phyloP scores from a whole-genome alignment of 768 basidiomycete species.

The Tubosaeta sp. region DNA sequence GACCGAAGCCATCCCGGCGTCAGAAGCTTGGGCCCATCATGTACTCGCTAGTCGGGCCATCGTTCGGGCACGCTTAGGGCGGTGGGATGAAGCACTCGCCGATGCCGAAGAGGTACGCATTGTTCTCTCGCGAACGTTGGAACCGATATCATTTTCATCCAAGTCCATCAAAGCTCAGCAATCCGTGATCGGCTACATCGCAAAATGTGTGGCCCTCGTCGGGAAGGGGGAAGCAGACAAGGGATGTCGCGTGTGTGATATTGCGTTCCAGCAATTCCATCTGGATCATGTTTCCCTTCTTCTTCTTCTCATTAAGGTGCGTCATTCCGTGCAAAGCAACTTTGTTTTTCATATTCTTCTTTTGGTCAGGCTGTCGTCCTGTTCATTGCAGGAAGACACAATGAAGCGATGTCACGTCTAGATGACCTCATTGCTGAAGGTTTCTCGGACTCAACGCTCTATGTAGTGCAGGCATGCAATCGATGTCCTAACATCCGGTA shows the following conservation, averaged over 20 bases:
- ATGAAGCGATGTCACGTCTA: conserved; percentile 1
- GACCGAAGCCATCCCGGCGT: not conserved
- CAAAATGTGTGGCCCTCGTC: too few relatives aligned
- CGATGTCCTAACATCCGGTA: too few relatives aligned
- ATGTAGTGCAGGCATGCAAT: not conserved
- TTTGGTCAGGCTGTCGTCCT: not conserved
- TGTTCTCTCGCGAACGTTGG: not conserved
- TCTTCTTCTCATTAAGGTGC: conserved; percentile 1
- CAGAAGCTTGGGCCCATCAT: not conserved
- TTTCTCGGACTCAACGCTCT: not conserved
- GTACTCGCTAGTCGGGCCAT: not conserved
- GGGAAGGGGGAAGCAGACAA: not conserved
- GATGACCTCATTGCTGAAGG: not conserved
- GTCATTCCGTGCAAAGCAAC: too few relatives aligned
- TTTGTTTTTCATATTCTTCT: not conserved
- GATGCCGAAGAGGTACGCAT: not conserved
- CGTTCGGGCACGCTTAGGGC: not conserved
- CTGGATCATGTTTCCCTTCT: not conserved
- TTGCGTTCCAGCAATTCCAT: not conserved
- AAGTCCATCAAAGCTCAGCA: too few relatives aligned
- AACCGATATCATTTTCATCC: too few relatives aligned
- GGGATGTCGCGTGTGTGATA: not conserved
- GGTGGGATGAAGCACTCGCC: not conserved
- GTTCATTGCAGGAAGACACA: too few relatives aligned
- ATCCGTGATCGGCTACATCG: not conserved